Evolutionary conservation across 495 filamentous ascomycete genomes (phyloP).

Genomic region (Aspergillus incahuasiensis): DNA sequence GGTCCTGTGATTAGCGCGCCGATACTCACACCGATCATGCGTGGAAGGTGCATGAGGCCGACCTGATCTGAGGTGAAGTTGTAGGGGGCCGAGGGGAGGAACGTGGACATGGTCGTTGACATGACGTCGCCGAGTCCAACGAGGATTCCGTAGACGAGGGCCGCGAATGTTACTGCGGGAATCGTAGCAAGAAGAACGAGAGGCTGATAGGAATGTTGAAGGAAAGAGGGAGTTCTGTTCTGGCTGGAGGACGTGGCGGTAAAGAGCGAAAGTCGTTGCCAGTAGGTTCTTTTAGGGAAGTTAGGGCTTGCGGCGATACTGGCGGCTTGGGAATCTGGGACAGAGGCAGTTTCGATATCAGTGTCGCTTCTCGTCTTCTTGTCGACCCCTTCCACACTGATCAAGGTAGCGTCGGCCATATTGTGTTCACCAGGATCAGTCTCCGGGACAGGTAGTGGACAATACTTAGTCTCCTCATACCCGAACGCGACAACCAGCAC

Average conservation of each 20-base stretch:
- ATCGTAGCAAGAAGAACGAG: slow-evolving; percentile 2
- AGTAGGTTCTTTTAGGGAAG: too few relatives aligned
- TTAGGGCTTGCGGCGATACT: too few relatives aligned
- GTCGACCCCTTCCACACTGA: too few relatives aligned
- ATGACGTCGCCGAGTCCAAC: slow-evolving; percentile 24
- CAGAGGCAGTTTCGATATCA: too few relatives aligned
- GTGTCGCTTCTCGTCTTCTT: too few relatives aligned
- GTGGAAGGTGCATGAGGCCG: slow-evolving; percentile 31
- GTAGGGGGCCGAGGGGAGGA: slow-evolving; percentile 27
- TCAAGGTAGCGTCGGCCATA: too few relatives aligned
- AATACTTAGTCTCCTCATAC: slow-evolving; percentile 42
- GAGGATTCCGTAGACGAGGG: slow-evolving; percentile 24
- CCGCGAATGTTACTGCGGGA: slow-evolving; percentile 28
- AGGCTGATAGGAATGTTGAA: background rate
- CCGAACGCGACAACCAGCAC: slow-evolving; percentile 35
- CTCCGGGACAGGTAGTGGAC: background rate
- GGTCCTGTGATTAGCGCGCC: slow-evolving; percentile 18
- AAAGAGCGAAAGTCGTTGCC: too few relatives aligned
- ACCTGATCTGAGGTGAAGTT: slow-evolving; percentile 28
- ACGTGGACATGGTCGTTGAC: slow-evolving; percentile 21
- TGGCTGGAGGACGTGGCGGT: too few relatives aligned
- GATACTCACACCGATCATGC: slow-evolving; percentile 28
- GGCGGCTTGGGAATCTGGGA: too few relatives aligned
- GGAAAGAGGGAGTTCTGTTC: too few relatives aligned
- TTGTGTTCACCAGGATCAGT: too few relatives aligned